These are phyloP conservation scores for Diaporthe citrichinensis DNA, from an alignment of 2,329 filamentous ascomycete species.

Conservation along the genomic window DNA sequence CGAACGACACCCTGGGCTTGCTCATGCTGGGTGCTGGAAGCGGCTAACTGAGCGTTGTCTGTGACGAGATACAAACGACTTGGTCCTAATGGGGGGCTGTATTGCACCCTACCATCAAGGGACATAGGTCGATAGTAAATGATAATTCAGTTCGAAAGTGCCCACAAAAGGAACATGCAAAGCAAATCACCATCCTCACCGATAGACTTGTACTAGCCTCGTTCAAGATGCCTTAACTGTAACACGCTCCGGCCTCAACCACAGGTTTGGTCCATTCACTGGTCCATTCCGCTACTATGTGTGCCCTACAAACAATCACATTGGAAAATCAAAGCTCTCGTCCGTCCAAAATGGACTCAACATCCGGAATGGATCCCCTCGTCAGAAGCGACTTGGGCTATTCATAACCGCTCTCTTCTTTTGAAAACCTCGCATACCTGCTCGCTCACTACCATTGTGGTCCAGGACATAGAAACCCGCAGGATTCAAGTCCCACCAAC, in stretches of 20 bases:
- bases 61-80: background rate
- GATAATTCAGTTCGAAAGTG: background rate
- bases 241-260: background rate
- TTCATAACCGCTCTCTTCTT: background rate
- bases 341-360: background rate
- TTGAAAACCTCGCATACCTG: background rate
- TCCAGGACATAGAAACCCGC: background rate
- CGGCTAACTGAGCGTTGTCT: background rate
- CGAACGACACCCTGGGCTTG: conserved; percentile 18
- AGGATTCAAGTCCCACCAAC: background rate
- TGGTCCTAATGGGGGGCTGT: background rate
- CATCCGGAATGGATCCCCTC: background rate
- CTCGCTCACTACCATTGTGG: background rate
- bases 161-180: too few species aligned
- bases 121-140: background rate
- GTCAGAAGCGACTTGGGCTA: background rate
- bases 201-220: background rate
- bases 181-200: background rate
- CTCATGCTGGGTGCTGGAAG: background rate
- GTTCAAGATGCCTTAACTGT: too few species aligned
- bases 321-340: background rate
- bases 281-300: background rate
- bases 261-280: background rate
- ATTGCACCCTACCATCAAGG: background rate
- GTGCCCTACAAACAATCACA: background rate